phyloP scores from a whole-genome alignment of 1,284 basidiomycete genomes.

The Cryptococcus sp. region DNA sequence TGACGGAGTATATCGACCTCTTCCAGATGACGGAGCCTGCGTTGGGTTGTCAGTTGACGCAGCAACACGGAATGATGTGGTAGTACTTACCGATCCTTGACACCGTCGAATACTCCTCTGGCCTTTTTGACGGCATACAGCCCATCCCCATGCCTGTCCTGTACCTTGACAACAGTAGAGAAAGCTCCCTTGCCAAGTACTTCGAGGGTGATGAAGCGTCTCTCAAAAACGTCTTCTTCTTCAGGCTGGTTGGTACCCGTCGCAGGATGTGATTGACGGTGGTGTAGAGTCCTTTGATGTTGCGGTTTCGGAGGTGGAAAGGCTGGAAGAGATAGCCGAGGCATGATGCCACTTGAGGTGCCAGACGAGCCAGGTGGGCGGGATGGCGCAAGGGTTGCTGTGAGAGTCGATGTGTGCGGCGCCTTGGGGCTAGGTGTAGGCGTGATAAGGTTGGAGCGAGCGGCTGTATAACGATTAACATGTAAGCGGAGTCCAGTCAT shows the following conservation, averaged over 20 bases:
- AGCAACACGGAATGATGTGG: neutral
- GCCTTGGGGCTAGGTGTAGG: conserved; percentile 33
- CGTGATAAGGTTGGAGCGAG: conserved; percentile 21
- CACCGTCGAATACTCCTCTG: conserved; percentile 82
- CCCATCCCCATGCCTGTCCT: conserved; percentile 62
- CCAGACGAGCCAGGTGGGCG: conserved; percentile 10
- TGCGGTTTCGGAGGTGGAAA: conserved; percentile 41
- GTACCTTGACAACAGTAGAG: conserved; percentile 89
- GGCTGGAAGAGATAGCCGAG: conserved; percentile 51
- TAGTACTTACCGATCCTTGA: conserved; percentile 75
- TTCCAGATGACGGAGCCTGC: conserved; percentile 82
- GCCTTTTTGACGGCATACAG: conserved; percentile 93
- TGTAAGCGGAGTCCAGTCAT: neutral
- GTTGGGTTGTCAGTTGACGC: neutral
- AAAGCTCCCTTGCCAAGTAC: conserved; percentile 92
- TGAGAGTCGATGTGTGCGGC: conserved; percentile 3
- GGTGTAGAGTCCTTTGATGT: conserved; percentile 42
- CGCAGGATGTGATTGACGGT: conserved; percentile 52
- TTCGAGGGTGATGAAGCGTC: conserved; percentile 71
- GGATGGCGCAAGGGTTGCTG: conserved; percentile 9
- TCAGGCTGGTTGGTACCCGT: conserved; percentile 25
- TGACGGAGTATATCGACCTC: conserved; percentile 92
- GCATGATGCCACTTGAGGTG: conserved; percentile 27
- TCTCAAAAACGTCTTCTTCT: conserved; percentile 52
- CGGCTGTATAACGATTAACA: conserved; percentile 12